Evolutionary conservation across 768 basidiomycete genomes (phyloP), one percentile per base, ranked within the genome.

Genomic region (Russula virescens): DNA sequence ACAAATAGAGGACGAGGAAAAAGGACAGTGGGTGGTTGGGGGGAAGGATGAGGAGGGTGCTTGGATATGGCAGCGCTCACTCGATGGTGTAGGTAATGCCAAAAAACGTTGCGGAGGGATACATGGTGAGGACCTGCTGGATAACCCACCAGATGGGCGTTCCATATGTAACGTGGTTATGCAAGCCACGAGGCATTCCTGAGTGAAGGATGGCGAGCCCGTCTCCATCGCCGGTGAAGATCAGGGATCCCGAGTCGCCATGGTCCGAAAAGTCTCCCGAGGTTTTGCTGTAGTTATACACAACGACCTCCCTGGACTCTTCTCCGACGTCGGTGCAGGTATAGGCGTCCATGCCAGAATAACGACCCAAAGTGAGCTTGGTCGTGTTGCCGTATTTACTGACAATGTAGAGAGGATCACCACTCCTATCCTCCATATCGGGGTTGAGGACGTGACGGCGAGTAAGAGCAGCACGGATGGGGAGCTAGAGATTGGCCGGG

Each of bases 191-290:
- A 18, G 67, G 65, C 69, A 72, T 54, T 25, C 52, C 52, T 40
- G 52, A 73, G 65, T 70, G 68, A 14, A 72, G 61, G 2, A 72
- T 47, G 40, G 65, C 72, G 63, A 68, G 56, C 57, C 60, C 54
- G 7, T 66, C 35, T 55, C 73, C 76, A 10, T 67, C 43, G 63
- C 73, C 73, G 51, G 70, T 67, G 67, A 72, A 69, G 69, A 79
- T 71, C 60, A 75, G 73, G 1, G 77, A 73, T 42, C 79, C 76
- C 8, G 75, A 79, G 69, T 79, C 76, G 10, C 78, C 77, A 31
- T 71, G 63, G 61, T 40, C 71, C 16, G 75, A 75, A 69, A 80
- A 80, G 23, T 54, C 18, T 47, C 69, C 70, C 11, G 66, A 68
- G 38, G 66, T 64, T 64, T 71, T 72, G 67, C 65, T 65, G 47